Conservation (phyloP, 2,329 filamentous ascomycete species). For the Calonectria naviculata region DNA sequence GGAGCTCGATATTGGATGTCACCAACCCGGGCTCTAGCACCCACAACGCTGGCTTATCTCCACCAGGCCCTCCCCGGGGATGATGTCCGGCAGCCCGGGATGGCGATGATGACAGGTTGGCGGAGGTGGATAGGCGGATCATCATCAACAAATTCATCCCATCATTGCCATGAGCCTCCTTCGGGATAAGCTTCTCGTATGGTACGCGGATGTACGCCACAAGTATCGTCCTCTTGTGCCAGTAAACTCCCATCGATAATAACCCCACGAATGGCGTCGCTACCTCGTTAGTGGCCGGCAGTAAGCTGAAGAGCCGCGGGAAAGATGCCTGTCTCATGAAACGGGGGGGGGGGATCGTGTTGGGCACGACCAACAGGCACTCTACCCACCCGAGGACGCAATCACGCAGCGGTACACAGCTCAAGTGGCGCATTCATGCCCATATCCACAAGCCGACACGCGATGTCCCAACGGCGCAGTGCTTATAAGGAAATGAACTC, state of each 20-base stretch:
- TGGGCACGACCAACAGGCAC: background rate
- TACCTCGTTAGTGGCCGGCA: background rate
- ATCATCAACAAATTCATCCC: background rate
- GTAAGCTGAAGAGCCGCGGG: background rate
- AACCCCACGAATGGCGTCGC: background rate
- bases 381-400: background rate
- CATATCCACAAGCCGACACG: background rate
- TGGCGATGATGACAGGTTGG: background rate
- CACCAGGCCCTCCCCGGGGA: background rate
- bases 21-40: background rate
- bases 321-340: background rate
- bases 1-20: background rate
- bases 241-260: background rate
- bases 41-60: background rate
- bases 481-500: slow-evolving; percentile 12
- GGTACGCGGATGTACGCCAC: background rate
- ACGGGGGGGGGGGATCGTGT: background rate
- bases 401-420: background rate
- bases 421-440: background rate
- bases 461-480: background rate
- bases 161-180: background rate
- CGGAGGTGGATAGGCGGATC: background rate
- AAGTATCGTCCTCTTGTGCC: background rate
- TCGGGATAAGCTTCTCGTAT: background rate
- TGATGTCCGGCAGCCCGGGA: background rate